Evolutionary conservation across 1,139 yeast species (phyloP).

Genomic region (Sugiyamaella neomexicana): DNA sequence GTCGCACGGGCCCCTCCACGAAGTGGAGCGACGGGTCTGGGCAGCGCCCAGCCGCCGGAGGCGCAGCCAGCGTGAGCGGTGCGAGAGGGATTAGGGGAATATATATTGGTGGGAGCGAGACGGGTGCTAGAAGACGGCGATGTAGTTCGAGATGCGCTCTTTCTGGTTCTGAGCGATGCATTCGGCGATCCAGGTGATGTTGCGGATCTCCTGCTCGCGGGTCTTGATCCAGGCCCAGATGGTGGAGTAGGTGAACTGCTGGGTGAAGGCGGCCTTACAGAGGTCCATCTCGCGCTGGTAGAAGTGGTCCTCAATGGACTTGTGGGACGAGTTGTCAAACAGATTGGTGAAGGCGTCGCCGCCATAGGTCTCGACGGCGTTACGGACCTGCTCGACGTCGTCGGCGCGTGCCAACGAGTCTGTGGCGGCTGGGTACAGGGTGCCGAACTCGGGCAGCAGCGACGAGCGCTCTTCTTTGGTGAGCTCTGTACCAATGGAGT

Average conservation of each 20-base stretch:
- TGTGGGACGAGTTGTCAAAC: conserved; percentile 60
- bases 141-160: conserved; percentile 45
- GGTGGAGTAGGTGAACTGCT: conserved; percentile 87
- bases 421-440: conserved; percentile 74
- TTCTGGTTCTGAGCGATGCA: conserved; percentile 59
- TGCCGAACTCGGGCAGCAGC: conserved; percentile 79
- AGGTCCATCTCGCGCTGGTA: conserved; percentile 89
- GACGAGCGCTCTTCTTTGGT: conserved; percentile 65
- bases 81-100: not conserved
- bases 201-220: conserved; percentile 94
- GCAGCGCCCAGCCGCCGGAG: conserved; percentile 10
- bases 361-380: conserved; percentile 69
- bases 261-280: conserved; percentile 92
- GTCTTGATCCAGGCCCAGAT: conserved; percentile 97
- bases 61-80: not conserved
- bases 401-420: conserved; percentile 70
- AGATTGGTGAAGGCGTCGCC: conserved; percentile 59
- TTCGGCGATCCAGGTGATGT: conserved; percentile 98
- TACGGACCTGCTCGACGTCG: conserved; percentile 81
- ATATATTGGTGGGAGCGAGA: not conserved
- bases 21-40: conserved; percentile 7
- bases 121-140: conserved; percentile 40
- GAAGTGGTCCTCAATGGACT: conserved; percentile 87
- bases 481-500: conserved; percentile 82
- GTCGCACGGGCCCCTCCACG: too few relatives aligned